Conservation (phyloP, 129 eudicot species). For the Mikania micrantha region DNA sequence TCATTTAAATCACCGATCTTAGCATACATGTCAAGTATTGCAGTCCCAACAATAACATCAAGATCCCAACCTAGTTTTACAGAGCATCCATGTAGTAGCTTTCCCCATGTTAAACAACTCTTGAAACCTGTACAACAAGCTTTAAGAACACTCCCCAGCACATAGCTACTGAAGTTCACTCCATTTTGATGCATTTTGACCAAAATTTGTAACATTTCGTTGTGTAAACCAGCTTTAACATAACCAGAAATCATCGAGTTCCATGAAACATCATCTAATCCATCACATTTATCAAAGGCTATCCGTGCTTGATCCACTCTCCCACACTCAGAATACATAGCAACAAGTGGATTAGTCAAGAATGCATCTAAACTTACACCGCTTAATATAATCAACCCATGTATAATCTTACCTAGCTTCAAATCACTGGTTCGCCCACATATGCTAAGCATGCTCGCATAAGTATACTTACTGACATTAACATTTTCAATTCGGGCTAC, state of each 20-base stretch:
- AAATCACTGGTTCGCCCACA: conserved; percentile 33
- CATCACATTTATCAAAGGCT: conserved; percentile 29
- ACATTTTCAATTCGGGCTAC: conserved; percentile 19
- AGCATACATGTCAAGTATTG: conserved; percentile 47
- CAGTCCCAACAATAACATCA: conserved; percentile 47
- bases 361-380: conserved; percentile 32
- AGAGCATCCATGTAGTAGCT: conserved; percentile 28
- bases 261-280: conserved; percentile 50
- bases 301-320: conserved; percentile 32
- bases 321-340: conserved; percentile 45
- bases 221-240: conserved; percentile 19
- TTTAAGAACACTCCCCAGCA: conserved; percentile 44
- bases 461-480: conserved; percentile 25
- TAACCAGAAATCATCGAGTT: conserved; percentile 43
- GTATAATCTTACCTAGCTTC: conserved; percentile 30
- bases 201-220: conserved; percentile 32
- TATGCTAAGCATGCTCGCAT: conserved; percentile 34
- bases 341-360: conserved; percentile 36
- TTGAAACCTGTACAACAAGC: conserved; percentile 29
- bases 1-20: conserved; percentile 37
- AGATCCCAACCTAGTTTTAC: conserved; percentile 42
- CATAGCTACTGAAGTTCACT: conserved; percentile 29
- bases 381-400: conserved; percentile 30
- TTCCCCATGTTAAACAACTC: conserved; percentile 27
- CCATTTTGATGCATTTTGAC: conserved; percentile 34